Base-by-base conservation (phyloP, 345 rosid species). In the Capsella bursapastoris region DNA sequence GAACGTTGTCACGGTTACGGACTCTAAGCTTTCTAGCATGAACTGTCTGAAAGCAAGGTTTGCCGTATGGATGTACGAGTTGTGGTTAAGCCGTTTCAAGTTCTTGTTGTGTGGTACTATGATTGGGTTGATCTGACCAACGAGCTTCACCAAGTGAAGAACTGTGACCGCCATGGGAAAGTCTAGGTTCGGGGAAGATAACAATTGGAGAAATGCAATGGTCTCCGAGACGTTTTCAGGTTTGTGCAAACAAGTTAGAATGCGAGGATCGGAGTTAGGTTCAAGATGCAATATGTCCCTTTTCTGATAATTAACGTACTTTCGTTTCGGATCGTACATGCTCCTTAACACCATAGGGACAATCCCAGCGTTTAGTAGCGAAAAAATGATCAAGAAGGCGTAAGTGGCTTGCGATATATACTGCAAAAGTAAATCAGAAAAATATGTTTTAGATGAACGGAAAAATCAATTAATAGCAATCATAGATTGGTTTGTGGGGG, bases 211-310 rank as follows among this genome's bases (percentile, higher is more conserved):
- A 4, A 88, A 34, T n/a, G 78, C 76, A 32, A 80, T 73, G 16
- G 52, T 13, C 5, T 68, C 11, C 0, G 40, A 34, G 18, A 84
- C 76, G 60, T 85, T 72, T 11, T 82, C 81, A 0, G 82, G 78
- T 71, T 49, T 62, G 59, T 84, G 86, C 58, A 88, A 79, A 60
- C 89, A 85, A 10, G 87, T 34, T 8, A 89, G 77, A n/a, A 88
- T 32, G 9, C 76, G 75, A 1, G 80, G 83, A 65, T 70, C 79
- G 2, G 79, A 34, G 0, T 50, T 14, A 8, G 62, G 72, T 66
- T 57, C 69, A n/a, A 73, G 22, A 45, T 22, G 16, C 57, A 73
- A 2, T 44, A 73, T 22, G 49, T 73, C 64, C 56, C 68, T 56
- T n/a, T 64, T 64, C 15, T 53, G 55, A 32, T 72, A 64, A 0